Evolutionary conservation across 106 monocot species (phyloP).

Genomic region (Dendrobium officinale): DNA sequence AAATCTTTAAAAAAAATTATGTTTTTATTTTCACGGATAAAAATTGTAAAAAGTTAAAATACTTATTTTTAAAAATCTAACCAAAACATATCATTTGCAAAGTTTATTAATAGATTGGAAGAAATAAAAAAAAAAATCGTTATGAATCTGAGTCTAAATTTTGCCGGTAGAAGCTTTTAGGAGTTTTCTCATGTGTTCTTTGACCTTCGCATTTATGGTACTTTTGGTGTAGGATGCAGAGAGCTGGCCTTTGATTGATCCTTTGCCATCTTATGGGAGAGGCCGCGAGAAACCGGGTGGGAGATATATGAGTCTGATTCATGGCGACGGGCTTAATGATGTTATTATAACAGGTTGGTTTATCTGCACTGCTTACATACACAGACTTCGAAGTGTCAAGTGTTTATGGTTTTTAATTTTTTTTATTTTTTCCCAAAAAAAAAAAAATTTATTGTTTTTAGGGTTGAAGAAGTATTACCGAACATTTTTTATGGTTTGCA

Average conservation of each 20-base stretch:
- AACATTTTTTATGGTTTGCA: not conserved
- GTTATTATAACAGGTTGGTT: conserved; percentile 70
- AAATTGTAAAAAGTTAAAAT: not conserved
- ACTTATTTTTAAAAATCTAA: not conserved
- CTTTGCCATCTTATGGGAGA: conserved; percentile 82
- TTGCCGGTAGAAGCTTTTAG: not conserved
- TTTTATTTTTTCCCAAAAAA: not conserved
- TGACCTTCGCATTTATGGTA: not conserved
- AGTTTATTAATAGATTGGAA: not conserved
- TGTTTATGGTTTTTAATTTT: not conserved
- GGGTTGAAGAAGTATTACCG: not conserved
- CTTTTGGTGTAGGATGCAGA: conserved; percentile 34
- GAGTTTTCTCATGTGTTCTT: not conserved
- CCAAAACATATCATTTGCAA: not conserved
- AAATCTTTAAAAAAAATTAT: not conserved
- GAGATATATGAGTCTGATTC: conserved; percentile 69
- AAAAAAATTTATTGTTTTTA: not conserved
- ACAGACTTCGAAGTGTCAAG: not conserved
- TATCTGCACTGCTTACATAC: not conserved
- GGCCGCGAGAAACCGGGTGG: conserved; percentile 78
- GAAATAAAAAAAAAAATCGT: not conserved
- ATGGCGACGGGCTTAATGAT: conserved; percentile 59
- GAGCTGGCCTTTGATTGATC: conserved; percentile 67
- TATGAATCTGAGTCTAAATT: not conserved
- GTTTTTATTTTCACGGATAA: not conserved